Conservation (phyloP, 257 asterid genomes). For the Nicotiana otophora region DNA sequence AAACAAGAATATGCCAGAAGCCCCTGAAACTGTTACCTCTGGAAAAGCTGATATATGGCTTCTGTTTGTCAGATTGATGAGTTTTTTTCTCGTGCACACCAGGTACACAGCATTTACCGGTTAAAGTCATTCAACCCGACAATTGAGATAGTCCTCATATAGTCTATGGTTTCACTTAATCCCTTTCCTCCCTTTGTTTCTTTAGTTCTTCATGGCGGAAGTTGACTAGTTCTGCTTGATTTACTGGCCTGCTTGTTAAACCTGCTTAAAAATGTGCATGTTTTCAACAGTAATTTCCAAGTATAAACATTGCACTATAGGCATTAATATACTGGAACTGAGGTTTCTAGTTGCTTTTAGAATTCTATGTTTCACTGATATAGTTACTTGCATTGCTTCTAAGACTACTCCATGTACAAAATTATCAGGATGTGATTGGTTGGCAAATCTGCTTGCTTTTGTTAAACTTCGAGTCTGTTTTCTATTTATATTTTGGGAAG, state of each 20-base stretch:
- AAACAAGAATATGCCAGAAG: conserved; percentile 20
- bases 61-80: conserved; percentile 61
- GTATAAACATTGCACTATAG: background rate
- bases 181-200: background rate
- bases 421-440: background rate
- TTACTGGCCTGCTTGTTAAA: background rate
- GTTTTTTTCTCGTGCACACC: conserved; percentile 61
- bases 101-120: conserved; percentile 38
- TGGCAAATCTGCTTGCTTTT: background rate
- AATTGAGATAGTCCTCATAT: background rate
- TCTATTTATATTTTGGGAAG: background rate
- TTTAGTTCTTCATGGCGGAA: background rate
- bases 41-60: conserved; percentile 54
- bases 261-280: background rate
- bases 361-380: background rate
- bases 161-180: background rate
- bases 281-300: conserved; percentile 6
- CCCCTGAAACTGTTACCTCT: conserved; percentile 19
- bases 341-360: background rate
- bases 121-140: conserved; percentile 1
- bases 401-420: background rate
- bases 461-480: background rate
- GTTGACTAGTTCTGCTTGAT: background rate
- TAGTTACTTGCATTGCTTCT: background rate
- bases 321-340: background rate